A percentile compares a stretch with the other conserved stretches of the same genome.
These are phyloP conservation scores for Colletotrichum coccodes DNA, from an alignment of 2,329 filamentous ascomycete genomes.

Conservation along the genomic window DNA sequence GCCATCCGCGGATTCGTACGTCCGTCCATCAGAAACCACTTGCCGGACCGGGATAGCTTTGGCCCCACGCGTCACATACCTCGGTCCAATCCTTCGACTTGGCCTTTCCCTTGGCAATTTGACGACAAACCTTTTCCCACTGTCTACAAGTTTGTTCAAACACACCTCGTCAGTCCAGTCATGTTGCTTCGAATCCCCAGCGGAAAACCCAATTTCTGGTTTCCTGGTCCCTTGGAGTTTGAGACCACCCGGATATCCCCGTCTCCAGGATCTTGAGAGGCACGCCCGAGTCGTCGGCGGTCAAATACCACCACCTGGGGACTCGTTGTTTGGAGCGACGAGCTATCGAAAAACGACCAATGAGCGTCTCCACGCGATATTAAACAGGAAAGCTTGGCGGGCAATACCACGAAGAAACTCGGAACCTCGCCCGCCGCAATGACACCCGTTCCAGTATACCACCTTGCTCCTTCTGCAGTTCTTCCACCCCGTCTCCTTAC, in stretches of 20 bases:
- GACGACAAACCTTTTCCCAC: not conserved
- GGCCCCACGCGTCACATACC: conserved; percentile 6
- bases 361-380: not conserved
- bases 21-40: not conserved
- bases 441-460: not conserved
- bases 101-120: not conserved
- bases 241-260: not conserved
- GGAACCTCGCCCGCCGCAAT: conserved; percentile 20
- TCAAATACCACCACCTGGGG: not conserved
- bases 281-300: not conserved
- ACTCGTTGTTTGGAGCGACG: not conserved
- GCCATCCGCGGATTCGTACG: not conserved
- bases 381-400: conserved; percentile 14
- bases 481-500: not conserved
- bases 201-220: not conserved
- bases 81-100: conserved; percentile 10
- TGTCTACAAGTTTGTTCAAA: not conserved
- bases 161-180: not conserved
- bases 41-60: not conserved
- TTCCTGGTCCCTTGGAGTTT: not conserved
- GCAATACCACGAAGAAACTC: conserved; percentile 11
- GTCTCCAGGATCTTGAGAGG: too few species aligned
- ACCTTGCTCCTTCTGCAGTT: not conserved
- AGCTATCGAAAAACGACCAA: conserved; percentile 7
- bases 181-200: too few species aligned